These are phyloP conservation scores for Pezicula radicicola DNA, from an alignment of 2,329 filamentous ascomycete genomes.

Conservation along the genomic window DNA sequence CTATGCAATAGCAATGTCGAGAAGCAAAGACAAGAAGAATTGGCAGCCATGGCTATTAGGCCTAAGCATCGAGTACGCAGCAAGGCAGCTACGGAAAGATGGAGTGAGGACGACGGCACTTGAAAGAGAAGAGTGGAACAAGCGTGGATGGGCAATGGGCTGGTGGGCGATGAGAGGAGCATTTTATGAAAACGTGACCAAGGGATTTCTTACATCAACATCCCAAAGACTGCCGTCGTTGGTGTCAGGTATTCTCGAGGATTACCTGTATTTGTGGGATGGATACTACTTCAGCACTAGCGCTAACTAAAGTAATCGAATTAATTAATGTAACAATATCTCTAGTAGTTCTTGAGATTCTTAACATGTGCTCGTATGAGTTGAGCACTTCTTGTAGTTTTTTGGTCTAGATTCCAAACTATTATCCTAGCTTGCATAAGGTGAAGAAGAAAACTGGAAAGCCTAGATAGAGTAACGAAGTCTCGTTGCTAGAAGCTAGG, in stretches of 20 bases:
- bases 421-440: too few species aligned
- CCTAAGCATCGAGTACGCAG: slow-evolving; percentile 79
- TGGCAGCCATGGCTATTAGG: slow-evolving; percentile 94
- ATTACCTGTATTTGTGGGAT: slow-evolving; percentile 98
- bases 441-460: too few species aligned
- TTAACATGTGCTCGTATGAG: too few species aligned
- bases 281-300: slow-evolving; percentile 78
- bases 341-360: neutral
- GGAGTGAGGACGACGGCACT: slow-evolving; percentile 70
- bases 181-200: slow-evolving; percentile 90
- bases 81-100: slow-evolving; percentile 74
- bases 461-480: too few species aligned
- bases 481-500: too few species aligned
- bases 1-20: slow-evolving; percentile 79
- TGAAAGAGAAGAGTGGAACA: slow-evolving; percentile 85
- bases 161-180: slow-evolving; percentile 98
- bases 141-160: slow-evolving; percentile 83
- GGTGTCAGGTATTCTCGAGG: slow-evolving; percentile 81
- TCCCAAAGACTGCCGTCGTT: slow-evolving; percentile 51
- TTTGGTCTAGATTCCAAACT: too few species aligned
- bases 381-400: too few species aligned
- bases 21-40: slow-evolving; percentile 65
- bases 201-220: slow-evolving; percentile 62
- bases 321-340: neutral
- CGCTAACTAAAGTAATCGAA: slow-evolving; percentile 17